Conservation (phyloP, 1,139 yeast species). For the Lizanozyma gosingica region DNA sequence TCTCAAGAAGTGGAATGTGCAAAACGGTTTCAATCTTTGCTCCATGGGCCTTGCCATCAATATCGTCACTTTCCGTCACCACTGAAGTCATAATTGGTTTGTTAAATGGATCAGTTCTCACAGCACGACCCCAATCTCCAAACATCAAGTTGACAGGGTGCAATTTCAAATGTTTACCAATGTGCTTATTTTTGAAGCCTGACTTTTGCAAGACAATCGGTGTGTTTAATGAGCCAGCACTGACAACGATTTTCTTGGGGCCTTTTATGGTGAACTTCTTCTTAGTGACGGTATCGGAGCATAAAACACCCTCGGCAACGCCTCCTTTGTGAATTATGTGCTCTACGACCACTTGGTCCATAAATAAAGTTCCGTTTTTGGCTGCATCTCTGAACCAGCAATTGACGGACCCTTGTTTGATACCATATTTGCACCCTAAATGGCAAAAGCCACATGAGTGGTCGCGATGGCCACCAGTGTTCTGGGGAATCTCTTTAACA, state of each 20-base stretch:
- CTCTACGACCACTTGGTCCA: constrained; percentile 39
- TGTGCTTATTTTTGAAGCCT: constrained; percentile 44
- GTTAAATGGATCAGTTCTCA: constrained; percentile 26
- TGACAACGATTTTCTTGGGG: constrained; percentile 38
- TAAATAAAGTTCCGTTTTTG: constrained; percentile 38
- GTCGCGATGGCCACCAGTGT: constrained; percentile 35
- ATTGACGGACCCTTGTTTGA: constrained; percentile 45
- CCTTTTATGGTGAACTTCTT: constrained; percentile 33
- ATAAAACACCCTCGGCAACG: constrained; percentile 36
- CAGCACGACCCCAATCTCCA: constrained; percentile 35
- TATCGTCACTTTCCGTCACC: constrained; percentile 39
- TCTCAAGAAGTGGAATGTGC: constrained; percentile 37
- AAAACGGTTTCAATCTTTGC: constrained; percentile 45
- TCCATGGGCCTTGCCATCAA: constrained; percentile 52
- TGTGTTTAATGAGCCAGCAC: constrained; percentile 46
- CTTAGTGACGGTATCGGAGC: constrained; percentile 19
- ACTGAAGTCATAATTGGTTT: constrained; percentile 47
- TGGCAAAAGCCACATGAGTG: constrained; percentile 47
- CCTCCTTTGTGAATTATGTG: constrained; percentile 32
- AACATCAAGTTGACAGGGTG: constrained; percentile 40
- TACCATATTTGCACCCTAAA: constrained; percentile 47
- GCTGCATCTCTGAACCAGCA: constrained; percentile 48
- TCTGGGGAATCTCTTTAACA: constrained; percentile 36
- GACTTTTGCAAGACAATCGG: constrained; percentile 44
- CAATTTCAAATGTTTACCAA: constrained; percentile 45